Evolutionary conservation across 345 rosid species (phyloP).

Genomic region (Brassica nigra): DNA sequence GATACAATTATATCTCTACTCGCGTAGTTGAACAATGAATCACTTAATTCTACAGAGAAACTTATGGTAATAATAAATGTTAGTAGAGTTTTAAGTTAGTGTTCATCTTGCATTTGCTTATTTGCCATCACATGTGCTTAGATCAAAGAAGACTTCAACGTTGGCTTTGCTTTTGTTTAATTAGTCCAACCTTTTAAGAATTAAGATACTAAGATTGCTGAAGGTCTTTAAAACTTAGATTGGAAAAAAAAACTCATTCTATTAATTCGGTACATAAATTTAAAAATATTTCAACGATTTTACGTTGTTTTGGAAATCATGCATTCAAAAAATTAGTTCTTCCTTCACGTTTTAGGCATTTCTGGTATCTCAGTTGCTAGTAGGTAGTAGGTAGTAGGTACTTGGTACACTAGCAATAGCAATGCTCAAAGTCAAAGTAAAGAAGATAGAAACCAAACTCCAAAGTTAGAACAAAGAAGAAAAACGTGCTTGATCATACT

Average conservation of each 20-base stretch:
- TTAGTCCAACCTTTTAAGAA: not conserved
- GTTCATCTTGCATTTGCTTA: not conserved
- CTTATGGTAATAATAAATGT: too few relatives aligned
- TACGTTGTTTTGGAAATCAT: not conserved
- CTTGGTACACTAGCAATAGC: not conserved
- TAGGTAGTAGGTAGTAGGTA: not conserved
- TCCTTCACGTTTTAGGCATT: not conserved
- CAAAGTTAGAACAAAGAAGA: not conserved
- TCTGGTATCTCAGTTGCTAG: not conserved
- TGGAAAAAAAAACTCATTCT: not conserved
- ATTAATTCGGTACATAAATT: not conserved
- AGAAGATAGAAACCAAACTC: conserved; percentile 33
- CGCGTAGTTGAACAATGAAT: too few relatives aligned
- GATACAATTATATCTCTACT: too few relatives aligned
- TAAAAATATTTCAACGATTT: not conserved
- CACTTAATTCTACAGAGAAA: too few relatives aligned
- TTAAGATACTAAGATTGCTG: not conserved
- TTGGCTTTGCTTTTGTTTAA: not conserved
- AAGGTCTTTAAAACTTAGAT: not conserved
- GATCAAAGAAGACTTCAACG: not conserved
- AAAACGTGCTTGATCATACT: conserved; percentile 18
- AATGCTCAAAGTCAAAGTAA: conserved; percentile 20
- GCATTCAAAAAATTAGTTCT: not conserved
- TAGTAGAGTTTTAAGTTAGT: conserved; percentile 8
- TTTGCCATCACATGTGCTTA: not conserved